Conservation (phyloP, 2,329 filamentous ascomycete species). For the Venturia oleaginea region DNA sequence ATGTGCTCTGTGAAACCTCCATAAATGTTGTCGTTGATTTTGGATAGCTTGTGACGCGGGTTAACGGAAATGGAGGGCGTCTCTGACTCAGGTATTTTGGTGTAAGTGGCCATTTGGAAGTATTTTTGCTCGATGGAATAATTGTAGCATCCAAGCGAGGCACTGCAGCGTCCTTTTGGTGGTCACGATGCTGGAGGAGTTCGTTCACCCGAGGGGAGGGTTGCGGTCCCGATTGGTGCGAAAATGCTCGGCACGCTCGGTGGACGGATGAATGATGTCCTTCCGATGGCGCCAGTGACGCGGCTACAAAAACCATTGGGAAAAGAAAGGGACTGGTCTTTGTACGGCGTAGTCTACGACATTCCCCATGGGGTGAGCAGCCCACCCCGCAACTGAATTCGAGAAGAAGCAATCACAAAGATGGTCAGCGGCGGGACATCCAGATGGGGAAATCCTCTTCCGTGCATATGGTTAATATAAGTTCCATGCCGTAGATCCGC, state of each 20-base stretch:
- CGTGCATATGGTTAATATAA: slow-evolving; percentile 2
- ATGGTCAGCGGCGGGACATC: neutral
- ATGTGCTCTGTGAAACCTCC: slow-evolving; percentile 83
- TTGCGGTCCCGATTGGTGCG: neutral
- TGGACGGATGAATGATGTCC: neutral
- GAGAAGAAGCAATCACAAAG: neutral
- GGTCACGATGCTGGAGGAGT: neutral
- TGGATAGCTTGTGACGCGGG: slow-evolving; percentile 54
- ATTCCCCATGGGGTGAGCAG: neutral
- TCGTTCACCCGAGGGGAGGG: neutral
- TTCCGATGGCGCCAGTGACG: neutral
- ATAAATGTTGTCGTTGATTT: slow-evolving; percentile 74
- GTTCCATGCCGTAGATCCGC: neutral
- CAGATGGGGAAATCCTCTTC: neutral
- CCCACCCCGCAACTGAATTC: neutral
- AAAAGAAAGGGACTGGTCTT: neutral
- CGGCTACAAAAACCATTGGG: neutral
- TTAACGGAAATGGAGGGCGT: slow-evolving; percentile 58
- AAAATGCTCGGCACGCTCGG: neutral
- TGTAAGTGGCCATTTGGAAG: slow-evolving; percentile 62
- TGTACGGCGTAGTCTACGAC: neutral
- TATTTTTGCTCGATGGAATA: neutral
- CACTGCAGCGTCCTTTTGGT: neutral
- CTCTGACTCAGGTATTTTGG: slow-evolving; percentile 52
- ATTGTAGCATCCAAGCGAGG: neutral